Base-by-base conservation (phyloP, 768 basidiomycete species). In the Russula dissimulans region DNA sequence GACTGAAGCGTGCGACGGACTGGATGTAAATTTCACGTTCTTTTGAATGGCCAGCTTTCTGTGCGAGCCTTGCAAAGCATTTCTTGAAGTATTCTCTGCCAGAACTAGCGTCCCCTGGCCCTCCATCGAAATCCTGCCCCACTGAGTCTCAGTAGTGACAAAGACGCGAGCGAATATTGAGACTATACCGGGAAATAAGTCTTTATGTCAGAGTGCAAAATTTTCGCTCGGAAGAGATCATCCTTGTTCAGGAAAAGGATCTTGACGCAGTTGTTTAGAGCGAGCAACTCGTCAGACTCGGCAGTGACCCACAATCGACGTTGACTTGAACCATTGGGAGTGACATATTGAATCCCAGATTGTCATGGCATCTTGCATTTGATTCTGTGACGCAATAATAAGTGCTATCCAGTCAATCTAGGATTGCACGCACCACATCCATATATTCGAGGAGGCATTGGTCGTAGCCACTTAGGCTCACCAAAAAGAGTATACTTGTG, bases 311-410 rank as follows among this genome's bases (percentile, higher is more conserved):
- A 93, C 93, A 57, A 97, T 91, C 10, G 91, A 93, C 0, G 93
- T 95, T 64, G 88, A 83, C 73, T 90, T 89, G 76, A 97, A 97
- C 93, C 93, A 97, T 65, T 95, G 92, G 10, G 92, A 95, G 71
- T 95, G 92, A 74, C 92, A 95, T 80, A 97, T 95, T 44, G 92
- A 93, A 67, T 97, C 94, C 87, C 94, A 97, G 52, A 97, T 91
- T n/a, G 91, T 91, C 85, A 97, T 89, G 1, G 94, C 91, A 65
- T 97, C 94, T 76, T 95, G 90, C 93, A 97, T 95, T 85, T 95
- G 94, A 70, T 97, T 97, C 88, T 94, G 68, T 7, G 34, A 39
- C 62, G 61, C 59, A 31, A 59, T 57, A 22, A 36, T 53, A 38
- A 60, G 56, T 15, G 39, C 39, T n/a, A 14, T 31, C 17, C 31